Base-by-base conservation (phyloP, 306 rosid species). In the Fagus sylvatica region DNA sequence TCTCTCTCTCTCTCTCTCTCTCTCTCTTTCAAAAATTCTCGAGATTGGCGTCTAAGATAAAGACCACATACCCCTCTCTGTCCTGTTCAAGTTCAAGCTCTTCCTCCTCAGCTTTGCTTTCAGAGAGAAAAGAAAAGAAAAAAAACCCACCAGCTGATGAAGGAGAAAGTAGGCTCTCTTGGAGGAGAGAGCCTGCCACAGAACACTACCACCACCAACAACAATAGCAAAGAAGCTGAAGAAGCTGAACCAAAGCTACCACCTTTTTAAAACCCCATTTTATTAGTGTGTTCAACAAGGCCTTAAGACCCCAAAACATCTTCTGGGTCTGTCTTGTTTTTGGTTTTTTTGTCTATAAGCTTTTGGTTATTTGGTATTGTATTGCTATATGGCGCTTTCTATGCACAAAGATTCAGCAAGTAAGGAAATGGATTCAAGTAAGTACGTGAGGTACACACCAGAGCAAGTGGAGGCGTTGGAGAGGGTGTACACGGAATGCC, bases 401-500 rank as follows among this genome's bases (percentile, higher is more conserved):
- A 82, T 95, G 88, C 91, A 89, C 80, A 92, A 83, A 59, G 98
- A 90, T 65, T 79, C 88, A 59, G 54, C 89, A 3, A 80, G 78
- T 30, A 84, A 84, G 54, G 93, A 86, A 39, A 95, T 95, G 98
- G 98, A 92, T 77, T 41, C 90, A 0, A 91, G 91, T 80, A 95
- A 95, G 90, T 95, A 95, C 67, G 98, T 95, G 43, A 84, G 98
- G 80, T 95, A 95, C 61, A 95, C 98, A 0, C 97, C 98, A 22
- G 98, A 95, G 75, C 98, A 95, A 60, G 98, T 95, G 2, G 98
- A 95, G 78, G 97, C 98, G 16, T 82, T 92, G 88, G 98, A 95
- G 78, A 92, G 98, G 78, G 98, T 95, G 12, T 95, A 95, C 85
- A 28, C 96, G 0, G 98, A 95, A 78, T 95, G 98, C 64, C 98